A percentile compares a stretch with the other conserved stretches of the same genome.
Conservation (phyloP, 2,329 filamentous ascomycete genomes). For the Waltergamsia citrina region DNA sequence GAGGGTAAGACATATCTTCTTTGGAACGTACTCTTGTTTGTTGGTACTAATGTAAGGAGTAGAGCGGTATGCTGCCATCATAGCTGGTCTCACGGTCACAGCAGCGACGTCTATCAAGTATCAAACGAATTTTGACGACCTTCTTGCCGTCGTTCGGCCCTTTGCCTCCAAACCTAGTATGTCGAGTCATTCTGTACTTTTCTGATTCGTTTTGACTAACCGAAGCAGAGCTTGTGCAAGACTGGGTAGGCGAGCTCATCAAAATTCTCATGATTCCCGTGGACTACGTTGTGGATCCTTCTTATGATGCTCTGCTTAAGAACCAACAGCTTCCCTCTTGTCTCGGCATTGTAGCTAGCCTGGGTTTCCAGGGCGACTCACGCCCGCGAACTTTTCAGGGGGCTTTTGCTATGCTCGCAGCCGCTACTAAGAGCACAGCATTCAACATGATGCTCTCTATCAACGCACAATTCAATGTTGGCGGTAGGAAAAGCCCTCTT, state of each 20-base stretch:
- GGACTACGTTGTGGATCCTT: conserved; percentile 72
- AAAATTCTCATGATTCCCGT: conserved; percentile 62
- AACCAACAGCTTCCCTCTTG: conserved; percentile 67
- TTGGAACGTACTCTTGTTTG: too few species aligned
- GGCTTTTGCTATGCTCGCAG: conserved; percentile 64
- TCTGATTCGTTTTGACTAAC: background rate
- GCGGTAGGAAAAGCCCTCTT: conserved; percentile 47
- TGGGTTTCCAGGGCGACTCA: conserved; percentile 62
- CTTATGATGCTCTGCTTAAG: conserved; percentile 62
- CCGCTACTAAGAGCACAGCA: conserved; percentile 66
- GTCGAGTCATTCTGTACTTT: background rate
- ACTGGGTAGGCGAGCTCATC: conserved; percentile 59
- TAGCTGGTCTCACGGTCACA: conserved; percentile 51
- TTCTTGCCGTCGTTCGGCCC: conserved; percentile 58
- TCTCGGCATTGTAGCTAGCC: conserved; percentile 67
- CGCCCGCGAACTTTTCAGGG: conserved; percentile 54
- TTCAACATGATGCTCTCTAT: conserved; percentile 56
- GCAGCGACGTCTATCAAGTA: conserved; percentile 34
- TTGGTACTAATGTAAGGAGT: too few species aligned
- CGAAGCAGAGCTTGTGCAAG: conserved; percentile 43
- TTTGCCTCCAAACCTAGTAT: conserved; percentile 11
- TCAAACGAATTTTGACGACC: conserved; percentile 54
- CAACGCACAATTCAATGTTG: conserved; percentile 42
- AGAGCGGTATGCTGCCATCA: conserved; percentile 47
- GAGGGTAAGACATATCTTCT: conserved; percentile 41